Base-by-base conservation (phyloP, 495 filamentous ascomycete species). In the Penicillium roqueforti region DNA sequence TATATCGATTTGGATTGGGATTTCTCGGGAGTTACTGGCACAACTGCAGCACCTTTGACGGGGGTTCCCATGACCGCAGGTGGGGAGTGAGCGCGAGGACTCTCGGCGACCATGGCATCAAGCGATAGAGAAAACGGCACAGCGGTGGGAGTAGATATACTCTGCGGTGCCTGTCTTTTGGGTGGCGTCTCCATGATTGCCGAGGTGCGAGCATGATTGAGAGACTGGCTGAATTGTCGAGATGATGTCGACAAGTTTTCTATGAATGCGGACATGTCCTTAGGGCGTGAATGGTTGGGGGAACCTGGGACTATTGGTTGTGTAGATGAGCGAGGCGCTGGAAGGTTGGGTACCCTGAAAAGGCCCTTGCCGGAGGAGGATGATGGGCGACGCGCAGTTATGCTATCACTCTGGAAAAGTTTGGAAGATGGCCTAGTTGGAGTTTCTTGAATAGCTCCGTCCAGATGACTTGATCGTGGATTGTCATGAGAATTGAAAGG, bases 1-100 rank as follows among this genome's bases (percentile, higher is more conserved):
- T 87, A 95, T 42, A 96, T 87, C 16, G 61, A 62, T 37, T 58
- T 87, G 14, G 60, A 50, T 44, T 67, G 59, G 13, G 64, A 74
- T 68, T 68, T 77, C 65, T 74, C 69, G 8, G 73, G 73, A 1
- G 72, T 75, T 38, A 68, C 64, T 6, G 70, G 69, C 29, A 74
- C 57, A 46, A 55, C 46, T 1, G 58, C 51, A 34, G 55, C 31
- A 34, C 52, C 62, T 49, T 66, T 68, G 8, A 67, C 54, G 1
- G 66, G 65, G 1, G 62, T 63, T 4, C 59, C 54, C 20, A 68
- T 41, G 13, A 66, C 45, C 25, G 44, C 56, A 8, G 56, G 58
- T 22, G 64, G 59, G 3, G 60, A 58, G 23, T 26, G 45, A 4
- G 29, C 57, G 19, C 53, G 49, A 23, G 56, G 11, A 28, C 31